Percentiles rank a stretch among this genome's conserved stretches.
These are phyloP conservation scores for Mycena capillaripes DNA, from an alignment of 768 basidiomycete genomes.

Conservation along the genomic window DNA sequence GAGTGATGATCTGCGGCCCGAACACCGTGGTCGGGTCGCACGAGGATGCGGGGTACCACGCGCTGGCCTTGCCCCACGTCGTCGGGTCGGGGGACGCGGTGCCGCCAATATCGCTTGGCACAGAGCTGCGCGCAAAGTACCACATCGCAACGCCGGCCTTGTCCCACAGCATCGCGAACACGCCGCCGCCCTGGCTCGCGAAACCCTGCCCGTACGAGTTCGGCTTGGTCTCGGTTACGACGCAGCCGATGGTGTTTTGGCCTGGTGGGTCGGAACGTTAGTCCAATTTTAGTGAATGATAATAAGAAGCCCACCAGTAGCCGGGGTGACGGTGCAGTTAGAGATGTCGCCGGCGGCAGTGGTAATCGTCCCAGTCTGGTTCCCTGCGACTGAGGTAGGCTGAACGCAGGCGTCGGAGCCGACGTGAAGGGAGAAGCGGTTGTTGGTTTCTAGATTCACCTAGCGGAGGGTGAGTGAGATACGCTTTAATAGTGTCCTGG, in stretches of 20 bases:
- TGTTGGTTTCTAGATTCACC: slow-evolving; percentile 48
- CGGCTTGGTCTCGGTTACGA: slow-evolving; percentile 44
- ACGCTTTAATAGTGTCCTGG: too few relatives aligned
- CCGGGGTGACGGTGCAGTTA: slow-evolving; percentile 31
- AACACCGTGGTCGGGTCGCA: slow-evolving; percentile 74
- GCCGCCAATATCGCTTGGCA: slow-evolving; percentile 70
- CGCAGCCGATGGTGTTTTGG: slow-evolving; percentile 44
- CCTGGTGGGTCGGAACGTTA: too few relatives aligned
- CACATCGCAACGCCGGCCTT: slow-evolving; percentile 58
- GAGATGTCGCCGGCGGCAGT: slow-evolving; percentile 39
- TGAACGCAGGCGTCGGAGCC: slow-evolving; percentile 54
- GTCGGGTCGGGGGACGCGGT: slow-evolving; percentile 63
- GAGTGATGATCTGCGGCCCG: slow-evolving; percentile 67
- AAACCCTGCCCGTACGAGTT: slow-evolving; percentile 45
- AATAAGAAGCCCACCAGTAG: slow-evolving; percentile 10
- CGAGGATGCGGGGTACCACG: slow-evolving; percentile 68
- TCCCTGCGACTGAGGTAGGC: slow-evolving; percentile 34
- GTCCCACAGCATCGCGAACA: slow-evolving; percentile 72
- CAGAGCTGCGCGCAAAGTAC: slow-evolving; percentile 61
- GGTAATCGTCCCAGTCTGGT: slow-evolving; percentile 39
- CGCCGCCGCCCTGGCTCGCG: slow-evolving; percentile 63
- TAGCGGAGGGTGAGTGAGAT: background rate
- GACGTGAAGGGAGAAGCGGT: slow-evolving; percentile 73
- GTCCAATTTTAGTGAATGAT: too few relatives aligned
- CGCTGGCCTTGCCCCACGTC: slow-evolving; percentile 71